These are phyloP conservation scores for Lepidium didymum DNA, from an alignment of 345 rosid genomes.

Conservation along the genomic window DNA sequence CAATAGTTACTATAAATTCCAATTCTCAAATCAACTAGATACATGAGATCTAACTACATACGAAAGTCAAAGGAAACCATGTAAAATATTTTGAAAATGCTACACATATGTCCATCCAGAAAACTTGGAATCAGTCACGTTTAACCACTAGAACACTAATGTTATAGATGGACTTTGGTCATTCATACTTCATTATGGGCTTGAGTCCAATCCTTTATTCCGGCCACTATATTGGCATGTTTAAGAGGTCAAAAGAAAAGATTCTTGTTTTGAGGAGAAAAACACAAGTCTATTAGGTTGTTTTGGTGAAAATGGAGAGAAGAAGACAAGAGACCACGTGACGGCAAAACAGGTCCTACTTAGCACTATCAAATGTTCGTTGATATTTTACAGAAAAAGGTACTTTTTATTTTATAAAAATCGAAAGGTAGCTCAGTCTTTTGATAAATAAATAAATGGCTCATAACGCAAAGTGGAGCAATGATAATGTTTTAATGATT, in stretches of 20 bases:
- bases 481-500: background rate
- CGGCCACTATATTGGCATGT: background rate
- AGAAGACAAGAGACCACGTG: conserved; percentile 8
- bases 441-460: background rate
- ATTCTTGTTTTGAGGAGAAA: background rate
- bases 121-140: too few species aligned
- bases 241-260: background rate
- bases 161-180: background rate
- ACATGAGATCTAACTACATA: too few species aligned
- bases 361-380: conserved; percentile 2
- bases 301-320: background rate
- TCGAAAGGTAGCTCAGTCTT: background rate
- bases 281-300: background rate
- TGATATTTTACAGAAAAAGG: background rate
- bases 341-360: conserved; percentile 6
- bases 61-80: too few species aligned
- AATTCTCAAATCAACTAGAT: too few species aligned
- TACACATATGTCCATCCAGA: too few species aligned
- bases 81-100: too few species aligned
- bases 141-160: too few species aligned
- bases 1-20: too few species aligned
- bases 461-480: background rate
- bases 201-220: background rate
- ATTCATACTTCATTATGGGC: background rate
- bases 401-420: background rate